Evolutionary conservation across 1,284 basidiomycete genomes (phyloP).

Genomic region (Chalciporus sp.): DNA sequence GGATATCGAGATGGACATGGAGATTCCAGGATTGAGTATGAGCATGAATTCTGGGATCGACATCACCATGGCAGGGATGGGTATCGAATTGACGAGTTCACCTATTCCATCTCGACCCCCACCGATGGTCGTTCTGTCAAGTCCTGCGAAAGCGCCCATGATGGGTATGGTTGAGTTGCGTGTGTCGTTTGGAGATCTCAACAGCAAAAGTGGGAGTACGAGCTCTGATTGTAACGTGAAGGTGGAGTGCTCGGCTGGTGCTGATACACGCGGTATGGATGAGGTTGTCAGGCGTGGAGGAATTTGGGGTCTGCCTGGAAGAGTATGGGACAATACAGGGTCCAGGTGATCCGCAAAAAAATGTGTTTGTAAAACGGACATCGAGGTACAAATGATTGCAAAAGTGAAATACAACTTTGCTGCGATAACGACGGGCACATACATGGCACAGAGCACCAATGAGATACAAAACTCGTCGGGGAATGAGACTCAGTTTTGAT

Average conservation of each 20-base stretch:
- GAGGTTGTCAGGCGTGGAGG: slow-evolving; percentile 35
- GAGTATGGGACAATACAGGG: slow-evolving; percentile 29
- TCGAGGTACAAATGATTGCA: not conserved
- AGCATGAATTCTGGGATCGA: slow-evolving; percentile 36
- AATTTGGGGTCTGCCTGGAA: slow-evolving; percentile 36
- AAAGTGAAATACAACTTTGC: not conserved
- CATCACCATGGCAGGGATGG: slow-evolving; percentile 31
- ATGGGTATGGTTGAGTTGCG: slow-evolving; percentile 30
- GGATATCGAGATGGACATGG: slow-evolving; percentile 39
- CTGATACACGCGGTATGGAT: slow-evolving; percentile 36
- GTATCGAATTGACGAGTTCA: slow-evolving; percentile 25
- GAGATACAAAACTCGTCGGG: not conserved
- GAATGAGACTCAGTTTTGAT: not conserved
- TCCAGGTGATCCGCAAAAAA: not conserved
- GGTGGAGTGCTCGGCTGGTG: slow-evolving; percentile 28
- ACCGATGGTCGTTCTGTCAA: slow-evolving; percentile 32
- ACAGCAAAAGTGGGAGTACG: slow-evolving; percentile 14
- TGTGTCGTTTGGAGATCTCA: slow-evolving; percentile 30
- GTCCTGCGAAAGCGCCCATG: slow-evolving; percentile 19
- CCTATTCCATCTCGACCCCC: slow-evolving; percentile 28
- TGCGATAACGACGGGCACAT: not conserved
- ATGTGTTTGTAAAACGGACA: slow-evolving; percentile 3
- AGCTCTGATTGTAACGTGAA: slow-evolving; percentile 27
- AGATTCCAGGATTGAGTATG: slow-evolving; percentile 37
- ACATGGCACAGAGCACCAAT: not conserved